Evolutionary conservation across 192 early-diverging fungal genomes (phyloP), one percentile per base, ranked within the genome.

Genomic region (Podila horticola): DNA sequence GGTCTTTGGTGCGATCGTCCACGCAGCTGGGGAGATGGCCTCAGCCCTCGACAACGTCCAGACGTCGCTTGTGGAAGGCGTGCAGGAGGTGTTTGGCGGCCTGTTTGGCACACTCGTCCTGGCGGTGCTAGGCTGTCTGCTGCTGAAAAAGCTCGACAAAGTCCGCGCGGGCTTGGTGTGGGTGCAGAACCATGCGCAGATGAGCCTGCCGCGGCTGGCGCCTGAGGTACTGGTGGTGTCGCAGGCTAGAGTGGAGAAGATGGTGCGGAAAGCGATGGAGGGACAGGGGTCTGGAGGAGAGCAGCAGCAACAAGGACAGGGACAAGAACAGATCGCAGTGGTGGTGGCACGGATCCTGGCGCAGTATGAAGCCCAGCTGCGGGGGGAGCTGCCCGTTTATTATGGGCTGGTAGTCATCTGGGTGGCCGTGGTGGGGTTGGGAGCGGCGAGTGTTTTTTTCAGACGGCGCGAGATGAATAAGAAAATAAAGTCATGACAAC

Each of bases 371-470:
- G 22, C 66, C 13, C 38, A 49, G 9, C 45, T 70, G 26, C 50
- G 67, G 62, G 20, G 57, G 8, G 68, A 65, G 9, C 33, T 70
- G 41, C 67, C 74, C 12, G 49, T 69, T 36, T 70, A 70, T 33
- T 76, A 70, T 66, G 63, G 74, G 6, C 57, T 76, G 62, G 49
- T 66, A 5, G 38, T 76, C n/a, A n/a, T 4, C 24, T 76, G 74
- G 74, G 19, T 51, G 52, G 38, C 29, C 10, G 31, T 70, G 31
- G 41, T 45, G 15, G 41, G 13, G 41, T 15, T 45, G 41, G 41
- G 41, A 13, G 1, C 15, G 13, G 41, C 41, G 41, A 13, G 41
- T 0, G 41, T 45, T 12, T 45, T 4, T 45, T 45, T 45, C 41
- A 7, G 15, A 45, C 41, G 41, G 15, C 41, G 41, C 41, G 41